A percentile compares a stretch with the other conserved stretches of the same genome.
Conservation (phyloP, 176 grass and related monocot species). For the Cenchrus fungigraminus region DNA sequence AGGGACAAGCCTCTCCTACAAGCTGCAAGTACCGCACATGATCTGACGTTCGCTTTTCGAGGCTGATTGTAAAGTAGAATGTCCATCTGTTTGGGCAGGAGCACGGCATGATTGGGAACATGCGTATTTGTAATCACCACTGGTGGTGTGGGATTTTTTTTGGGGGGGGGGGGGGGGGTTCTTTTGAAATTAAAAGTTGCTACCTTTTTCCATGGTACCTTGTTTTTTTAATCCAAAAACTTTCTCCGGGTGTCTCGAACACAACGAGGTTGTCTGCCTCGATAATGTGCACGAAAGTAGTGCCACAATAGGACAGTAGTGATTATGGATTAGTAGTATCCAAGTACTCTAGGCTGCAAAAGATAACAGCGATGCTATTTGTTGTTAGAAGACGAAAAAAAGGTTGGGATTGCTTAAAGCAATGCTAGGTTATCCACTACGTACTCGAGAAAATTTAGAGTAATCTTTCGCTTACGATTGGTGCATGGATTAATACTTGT, state of each 20-base stretch:
- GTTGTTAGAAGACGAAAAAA: not conserved
- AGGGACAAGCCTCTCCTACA: constrained; percentile 44
- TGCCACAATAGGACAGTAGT: not conserved
- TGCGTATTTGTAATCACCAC: not conserved
- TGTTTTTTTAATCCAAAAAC: not conserved
- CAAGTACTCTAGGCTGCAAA: not conserved
- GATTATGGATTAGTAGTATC: not conserved
- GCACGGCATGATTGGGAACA: constrained; percentile 8
- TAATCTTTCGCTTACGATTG: not conserved
- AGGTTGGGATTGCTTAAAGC: not conserved
- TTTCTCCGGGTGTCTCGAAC: not conserved
- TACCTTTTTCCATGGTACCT: not conserved
- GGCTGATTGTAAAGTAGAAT: constrained; percentile 33
- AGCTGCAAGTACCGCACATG: constrained; percentile 37
- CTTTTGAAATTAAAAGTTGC: not conserved
- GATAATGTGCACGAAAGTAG: not conserved
- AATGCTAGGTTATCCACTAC: not conserved
- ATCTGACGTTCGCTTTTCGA: not conserved
- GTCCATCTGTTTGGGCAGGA: constrained; percentile 6
- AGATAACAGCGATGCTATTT: not conserved
- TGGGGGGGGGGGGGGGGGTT: too few species aligned
- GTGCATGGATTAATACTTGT: not conserved
- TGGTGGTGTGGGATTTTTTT: not conserved
- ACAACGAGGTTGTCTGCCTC: not conserved
- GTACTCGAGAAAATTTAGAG: not conserved